Evolutionary conservation across 345 rosid species (phyloP), one percentile per base, ranked within the genome.

Genomic region (Barbarea vulgaris): DNA sequence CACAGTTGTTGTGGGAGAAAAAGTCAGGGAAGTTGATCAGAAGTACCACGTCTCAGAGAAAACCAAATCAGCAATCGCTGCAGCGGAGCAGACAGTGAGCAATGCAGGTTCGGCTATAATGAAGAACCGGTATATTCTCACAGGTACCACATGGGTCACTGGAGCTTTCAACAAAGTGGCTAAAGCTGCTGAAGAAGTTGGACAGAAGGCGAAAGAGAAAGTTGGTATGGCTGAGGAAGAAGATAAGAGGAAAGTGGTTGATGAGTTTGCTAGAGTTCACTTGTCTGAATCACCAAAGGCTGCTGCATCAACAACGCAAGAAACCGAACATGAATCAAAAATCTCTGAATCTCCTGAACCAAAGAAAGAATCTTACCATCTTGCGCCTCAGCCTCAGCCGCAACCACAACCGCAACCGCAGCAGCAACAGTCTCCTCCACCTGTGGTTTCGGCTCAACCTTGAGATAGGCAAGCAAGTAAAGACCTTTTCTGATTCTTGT

Each of bases 21-120:
- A 90, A 77, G 97, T 92, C 31, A 84, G 98, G 51, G 97, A 90
- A 83, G 97, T 89, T 74, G 99, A 95, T 79, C 86, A 86, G 81
- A 95, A 90, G 81, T 92, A 84, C 79, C 99, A 92, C 79, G 98
- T 95, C 42, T 87, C 99, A 0, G 99, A 87, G 86, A 95, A 92
- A 84, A 89, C 99, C 17, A 95, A 90, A 69, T 87, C 93, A 8
- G 97, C 99, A 47, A 86, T 90, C 42, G 88, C 94, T 9, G 93
- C 82, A 36, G 97, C 99, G 0, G 99, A 90, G 81, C 90, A 92
- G 76, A 92, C 85, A 46, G 93, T 92, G 53, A 87, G 94, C 71
- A 85, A 55, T 59, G 98, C 98, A 3, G 91, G 99, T 61, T 82
- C 94, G 28, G 97, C 99, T 41, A 88, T 95, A 68, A 95, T 95